Evolutionary conservation across 805 yeast genomes (phyloP).

Genomic region (Nakazawaea peltata): DNA sequence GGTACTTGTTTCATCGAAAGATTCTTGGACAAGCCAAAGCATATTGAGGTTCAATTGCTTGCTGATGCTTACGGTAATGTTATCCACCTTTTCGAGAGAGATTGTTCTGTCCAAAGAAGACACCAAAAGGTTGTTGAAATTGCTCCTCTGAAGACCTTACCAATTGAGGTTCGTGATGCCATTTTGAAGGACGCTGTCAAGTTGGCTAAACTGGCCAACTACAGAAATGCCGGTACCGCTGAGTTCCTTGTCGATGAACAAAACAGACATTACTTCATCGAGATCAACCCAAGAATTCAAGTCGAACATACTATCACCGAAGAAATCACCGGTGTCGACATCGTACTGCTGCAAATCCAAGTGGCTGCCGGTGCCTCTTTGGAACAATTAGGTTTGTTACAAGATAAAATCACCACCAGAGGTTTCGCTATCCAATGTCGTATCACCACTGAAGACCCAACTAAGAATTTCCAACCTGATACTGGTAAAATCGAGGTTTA

Average conservation of each 20-base stretch:
- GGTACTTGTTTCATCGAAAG: constrained; percentile 98
- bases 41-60: constrained; percentile 92
- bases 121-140: constrained; percentile 98
- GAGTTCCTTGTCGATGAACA: constrained; percentile 91
- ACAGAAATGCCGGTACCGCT: constrained; percentile 97
- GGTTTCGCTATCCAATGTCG: constrained; percentile 99
- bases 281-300: constrained; percentile 96
- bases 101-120: constrained; percentile 99
- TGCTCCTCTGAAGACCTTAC: constrained; percentile 93
- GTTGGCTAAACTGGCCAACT: constrained; percentile 80
- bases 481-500: constrained; percentile 97
- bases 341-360: constrained; percentile 97
- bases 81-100: constrained; percentile 93
- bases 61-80: constrained; percentile 95
- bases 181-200: constrained; percentile 92
- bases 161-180: constrained; percentile 77
- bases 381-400: constrained; percentile 84
- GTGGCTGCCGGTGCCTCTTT: constrained; percentile 97
- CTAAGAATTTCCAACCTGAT: constrained; percentile 96
- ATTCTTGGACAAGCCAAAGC: constrained; percentile 91
- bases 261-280: constrained; percentile 95
- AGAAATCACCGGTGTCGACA: constrained; percentile 96
- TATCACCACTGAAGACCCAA: constrained; percentile 96
- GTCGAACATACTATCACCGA: constrained; percentile 99
- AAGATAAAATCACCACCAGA: constrained; percentile 90